Evolutionary conservation across 2,329 filamentous ascomycete species (phyloP), one percentile per base, ranked within the genome.

Genomic region (Emmonsia crescens): DNA sequence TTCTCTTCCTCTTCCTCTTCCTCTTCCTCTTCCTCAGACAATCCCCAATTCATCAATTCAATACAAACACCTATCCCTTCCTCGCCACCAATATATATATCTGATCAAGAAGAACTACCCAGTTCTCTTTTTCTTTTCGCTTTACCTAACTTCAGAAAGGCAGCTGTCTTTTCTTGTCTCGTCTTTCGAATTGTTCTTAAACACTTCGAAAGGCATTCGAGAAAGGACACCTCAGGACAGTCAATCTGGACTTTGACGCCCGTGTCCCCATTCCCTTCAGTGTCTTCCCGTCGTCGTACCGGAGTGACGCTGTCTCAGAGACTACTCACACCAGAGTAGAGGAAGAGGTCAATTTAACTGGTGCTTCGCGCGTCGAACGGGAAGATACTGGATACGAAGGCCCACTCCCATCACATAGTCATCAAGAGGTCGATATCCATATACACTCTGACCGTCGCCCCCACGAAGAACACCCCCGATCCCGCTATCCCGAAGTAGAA

Each of bases 231-330:
- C 78, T 78, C 80, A 86, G 89, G 87, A 86, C 88, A 88, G 90
- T 82, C 90, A 96, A 91, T 84, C 92, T 96, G 92, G 92, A 96
- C 90, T 96, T 96, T 94, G 92, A 96, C 89, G 91, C 92, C 82
- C 89, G 91, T 81, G 89, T 96, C 81, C 91, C 93, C 84, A 94
- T 97, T 82, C 93, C 93, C 82, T 96, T 96, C 87, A 96, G 91
- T 89, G 89, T 96, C 89, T 96, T 97, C 87, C 93, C 93, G 83
- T 96, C 91, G 80, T 90, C 91, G 81, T 97, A 96, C 85, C 86
- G 89, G 80, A 87, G 83, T 83, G 84, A 85, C 81, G 82, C 82
- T 80, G 82, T 82, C 78, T 82, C 80, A 74, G 79, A 83, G 76
- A 80, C 82, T 78, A 86, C 85, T 79, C 80, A 84, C 72, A 86